Evolutionary conservation across 371 early-diverging fungal genomes (phyloP).

Genomic region (Mucor irregularis): DNA sequence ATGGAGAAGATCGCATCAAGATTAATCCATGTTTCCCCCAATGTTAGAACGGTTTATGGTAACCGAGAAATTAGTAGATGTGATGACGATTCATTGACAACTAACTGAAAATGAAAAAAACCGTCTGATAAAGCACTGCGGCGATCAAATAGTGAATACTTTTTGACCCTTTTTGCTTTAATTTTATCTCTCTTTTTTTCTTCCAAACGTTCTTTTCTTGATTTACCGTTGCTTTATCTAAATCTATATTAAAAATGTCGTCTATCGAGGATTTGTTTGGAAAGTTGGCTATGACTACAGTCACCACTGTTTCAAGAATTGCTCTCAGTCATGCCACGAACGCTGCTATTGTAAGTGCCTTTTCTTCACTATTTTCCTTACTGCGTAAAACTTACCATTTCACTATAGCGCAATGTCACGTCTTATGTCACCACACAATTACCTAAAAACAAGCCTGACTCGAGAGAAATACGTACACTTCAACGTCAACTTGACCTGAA

Average conservation of each 20-base stretch:
- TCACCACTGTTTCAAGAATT: slow-evolving; percentile 72
- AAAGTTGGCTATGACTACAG: slow-evolving; percentile 69
- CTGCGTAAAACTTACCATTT: too few relatives aligned
- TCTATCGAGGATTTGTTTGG: slow-evolving; percentile 66
- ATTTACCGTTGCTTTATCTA: too few relatives aligned
- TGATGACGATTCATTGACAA: neutral
- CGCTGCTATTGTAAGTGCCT: slow-evolving; percentile 63
- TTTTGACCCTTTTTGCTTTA: neutral
- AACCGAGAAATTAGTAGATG: neutral
- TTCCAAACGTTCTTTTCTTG: neutral
- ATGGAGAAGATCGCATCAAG: slow-evolving; percentile 1
- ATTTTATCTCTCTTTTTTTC: neutral
- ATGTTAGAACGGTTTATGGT: neutral
- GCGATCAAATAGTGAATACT: neutral
- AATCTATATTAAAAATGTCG: slow-evolving; percentile 24
- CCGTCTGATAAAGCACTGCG: too few relatives aligned
- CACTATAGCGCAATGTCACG: slow-evolving; percentile 52
- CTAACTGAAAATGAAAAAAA: too few relatives aligned
- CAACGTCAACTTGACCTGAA: slow-evolving; percentile 50
- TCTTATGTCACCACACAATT: slow-evolving; percentile 50
- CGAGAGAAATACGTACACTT: slow-evolving; percentile 28
- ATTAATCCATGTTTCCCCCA: too few relatives aligned
- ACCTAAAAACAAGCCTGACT: slow-evolving; percentile 36
- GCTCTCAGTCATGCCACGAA: slow-evolving; percentile 72
- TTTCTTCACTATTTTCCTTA: too few relatives aligned